Evolutionary conservation across 345 rosid genomes (phyloP), one percentile per base, ranked within the genome.

Genomic region (Eutrema yunnanense): DNA sequence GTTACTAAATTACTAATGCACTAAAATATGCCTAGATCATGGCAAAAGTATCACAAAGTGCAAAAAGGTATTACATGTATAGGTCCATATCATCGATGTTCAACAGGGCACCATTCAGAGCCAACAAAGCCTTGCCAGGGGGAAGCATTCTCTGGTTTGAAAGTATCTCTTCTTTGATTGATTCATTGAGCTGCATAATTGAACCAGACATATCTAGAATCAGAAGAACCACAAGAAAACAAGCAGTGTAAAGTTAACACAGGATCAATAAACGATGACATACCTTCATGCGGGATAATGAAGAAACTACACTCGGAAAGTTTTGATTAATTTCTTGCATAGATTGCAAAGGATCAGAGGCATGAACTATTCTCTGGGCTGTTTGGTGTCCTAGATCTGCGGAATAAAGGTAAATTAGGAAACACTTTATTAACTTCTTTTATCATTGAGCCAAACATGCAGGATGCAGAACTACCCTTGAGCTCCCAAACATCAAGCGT

Each of bases 361-460:
- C 94, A 48, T 87, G 98, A 62, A 92, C 91, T 74, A 95, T 95
- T 78, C 98, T 87, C 84, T 95, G 98, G 27, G 94, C 96, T 41
- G 99, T 95, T 82, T 95, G 99, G 86, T 95, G 98, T 63, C 99
- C 99, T 73, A 95, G 75, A 87, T 95, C 99, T 95, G 94, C 77
- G 53, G n/a, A 59, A 50, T 66, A 60, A 40, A 46, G 67, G 76
- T 71, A 30, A 51, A 68, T 26, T 83, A 61, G 76, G 76, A 66
- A 64, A 70, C 33, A 26, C 34, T 19, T n/a, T 9, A 26, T 29
- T 6, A 49, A 64, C 11, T 58, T 64, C 40, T 11, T 43, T 13
- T 1, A 16, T 71, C 61, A 50, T 19, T 58, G 34, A 34, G 43
- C 76, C 36, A 76, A 71, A 50, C 27, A 58, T 48, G 48, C 67